Evolutionary conservation across 352 stramenopile species (phyloP), one percentile per base, ranked within the genome.

Genomic region (Phytophthora sansomeana): DNA sequence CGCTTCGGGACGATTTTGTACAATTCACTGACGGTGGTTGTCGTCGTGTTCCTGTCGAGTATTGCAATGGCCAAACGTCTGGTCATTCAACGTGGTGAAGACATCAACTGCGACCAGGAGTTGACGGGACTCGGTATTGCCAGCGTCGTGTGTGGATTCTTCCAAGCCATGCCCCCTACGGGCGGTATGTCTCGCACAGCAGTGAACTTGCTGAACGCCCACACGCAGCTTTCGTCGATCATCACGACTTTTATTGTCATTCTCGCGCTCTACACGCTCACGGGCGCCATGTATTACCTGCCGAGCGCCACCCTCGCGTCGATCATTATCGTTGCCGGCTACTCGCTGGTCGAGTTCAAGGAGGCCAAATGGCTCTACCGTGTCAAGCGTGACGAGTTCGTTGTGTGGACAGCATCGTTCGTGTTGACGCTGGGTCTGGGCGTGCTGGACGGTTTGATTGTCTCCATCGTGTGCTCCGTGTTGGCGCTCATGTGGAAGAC

Each of bases 271-370:
- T 76, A 97, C 48, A 87, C 89, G 7, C 72, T 97, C 58, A 98
- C 93, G 5, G 53, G 81, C 11, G 67, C 91, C 6, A 90, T 98
- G 70, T 87, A 92, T 58, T 89, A 95, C 47, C 69, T 98, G 24
- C 91, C 93, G 33, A 90, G 86, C 43, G 72, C 80, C 3, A 91
- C 80, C 9, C 52, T 97, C 5, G 85, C 87, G 4, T 75, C 87
- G 2, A 96, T 98, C 53, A 95, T 98, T 24, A 93, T 98, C 64
- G 91, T 95, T 5, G 89, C 86, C 1, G 91, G 97, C 17, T 85
- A 91, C 42, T 89, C 87, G 33, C 72, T 98, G 29, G 67, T 98
- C 16, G 91, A 97, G 58, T 93, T 96, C 70, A 56, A 69, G 6
- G 90, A 97, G 69, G 89, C 89, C 38, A 90, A 88, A 42, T 88